Conservation (phyloP, 75 land plant genomes). For the Pinus albicaulis region DNA sequence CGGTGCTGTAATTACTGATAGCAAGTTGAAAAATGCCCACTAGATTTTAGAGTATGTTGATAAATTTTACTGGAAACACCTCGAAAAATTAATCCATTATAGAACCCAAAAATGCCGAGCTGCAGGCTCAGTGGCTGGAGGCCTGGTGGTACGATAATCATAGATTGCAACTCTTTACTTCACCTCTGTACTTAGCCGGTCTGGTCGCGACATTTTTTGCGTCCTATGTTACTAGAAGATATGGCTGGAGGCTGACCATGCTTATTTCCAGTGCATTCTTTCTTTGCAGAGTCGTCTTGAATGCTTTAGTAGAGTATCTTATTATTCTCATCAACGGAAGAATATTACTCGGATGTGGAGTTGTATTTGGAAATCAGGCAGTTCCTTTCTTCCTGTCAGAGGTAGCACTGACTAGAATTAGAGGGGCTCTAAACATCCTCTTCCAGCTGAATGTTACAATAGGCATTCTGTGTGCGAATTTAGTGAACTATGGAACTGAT, state of each 20-base stretch:
- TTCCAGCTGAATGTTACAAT: constrained; percentile 13
- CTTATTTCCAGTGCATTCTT: constrained; percentile 59
- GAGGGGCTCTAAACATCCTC: constrained; percentile 28
- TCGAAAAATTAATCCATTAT: too few relatives aligned
- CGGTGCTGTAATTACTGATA: too few relatives aligned
- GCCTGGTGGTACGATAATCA: constrained; percentile 75
- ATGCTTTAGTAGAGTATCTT: constrained; percentile 48
- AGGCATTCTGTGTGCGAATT: constrained; percentile 21
- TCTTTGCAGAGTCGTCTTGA: constrained; percentile 50
- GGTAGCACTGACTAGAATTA: constrained; percentile 34
- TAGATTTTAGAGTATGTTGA: too few relatives aligned
- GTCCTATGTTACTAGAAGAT: constrained; percentile 36
- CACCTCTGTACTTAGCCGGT: constrained; percentile 72
- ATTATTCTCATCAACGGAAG: constrained; percentile 74
- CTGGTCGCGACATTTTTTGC: constrained; percentile 67
- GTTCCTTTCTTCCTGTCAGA: constrained; percentile 79
- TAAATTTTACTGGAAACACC: too few relatives aligned
- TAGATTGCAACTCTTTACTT: constrained; percentile 67
- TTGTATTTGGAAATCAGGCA: constrained; percentile 26
- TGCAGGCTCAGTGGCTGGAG: too few relatives aligned
- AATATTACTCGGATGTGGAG: constrained; percentile 65
- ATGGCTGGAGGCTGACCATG: constrained; percentile 57
- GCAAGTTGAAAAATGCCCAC: too few relatives aligned
- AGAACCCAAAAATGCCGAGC: too few relatives aligned
- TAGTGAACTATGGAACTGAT: constrained; percentile 20